Base-by-base conservation (phyloP, 1,139 yeast genomes). In the Diutina rugosa region DNA sequence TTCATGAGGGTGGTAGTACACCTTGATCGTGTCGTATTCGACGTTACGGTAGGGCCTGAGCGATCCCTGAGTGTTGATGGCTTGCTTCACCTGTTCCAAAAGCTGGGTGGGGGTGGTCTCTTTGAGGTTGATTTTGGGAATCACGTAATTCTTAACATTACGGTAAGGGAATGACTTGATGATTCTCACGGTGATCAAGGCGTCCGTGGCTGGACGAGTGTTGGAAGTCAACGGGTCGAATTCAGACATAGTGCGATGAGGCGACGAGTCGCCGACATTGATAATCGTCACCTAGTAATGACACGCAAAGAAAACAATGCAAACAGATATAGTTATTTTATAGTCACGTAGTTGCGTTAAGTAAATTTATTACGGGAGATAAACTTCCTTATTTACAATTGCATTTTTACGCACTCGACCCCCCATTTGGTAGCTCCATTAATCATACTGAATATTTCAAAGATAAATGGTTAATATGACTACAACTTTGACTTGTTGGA, bases 1-100 rank as follows among this genome's bases (percentile, higher is more conserved):
- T 7, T 96, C 96, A 68, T 93, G 98, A 0, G 99, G 98, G 66
- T 89, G 90, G 46, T 97, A 87, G 70, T 93, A 93, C 18, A 93
- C 78, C 70, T 95, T 93, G 59, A 93, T 67, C 0, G 95, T 76
- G 65, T 93, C 89, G 63, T 84, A 85, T 1, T 74, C 74, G n/a
- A 88, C 87, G 60, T 78, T 87, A 63, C 97, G 78, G 69, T 84
- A 91, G 0, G 98, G 96, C 63, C 97, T 78, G 60, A 85, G 80
- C 0, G 80, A 82, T 1, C 95, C 90, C 8, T 84, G 79, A 6
- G 85, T 78, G 56, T 80, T 74, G 58, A 90, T 85, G 46, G 77
- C 77, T 41, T 72, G 62, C 26, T 68, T 60, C 12, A 82, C 69
- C 54, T 63, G 62, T 21, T 77, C 79, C 47, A 86, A 75, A 38